phyloP scores from a whole-genome alignment of 75 land plant species.

The Pinus albicaulis region DNA sequence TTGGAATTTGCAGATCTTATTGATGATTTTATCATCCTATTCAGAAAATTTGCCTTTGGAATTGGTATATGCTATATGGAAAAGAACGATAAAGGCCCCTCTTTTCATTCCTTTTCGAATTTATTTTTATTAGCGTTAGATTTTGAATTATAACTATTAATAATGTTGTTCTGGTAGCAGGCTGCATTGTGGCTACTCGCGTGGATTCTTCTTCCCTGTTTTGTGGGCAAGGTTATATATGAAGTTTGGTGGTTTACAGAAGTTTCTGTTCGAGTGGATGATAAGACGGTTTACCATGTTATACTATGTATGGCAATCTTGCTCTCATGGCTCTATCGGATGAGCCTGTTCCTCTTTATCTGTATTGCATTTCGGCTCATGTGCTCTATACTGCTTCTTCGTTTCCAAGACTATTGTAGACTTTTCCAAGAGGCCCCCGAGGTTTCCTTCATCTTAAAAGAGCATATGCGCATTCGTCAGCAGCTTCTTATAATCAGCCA shows the following conservation, averaged over 20 bases:
- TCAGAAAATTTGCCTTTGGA: not conserved
- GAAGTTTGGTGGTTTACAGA: constrained; percentile 80
- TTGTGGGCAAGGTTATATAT: constrained; percentile 43
- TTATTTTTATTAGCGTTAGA: not conserved
- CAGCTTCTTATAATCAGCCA: constrained; percentile 75
- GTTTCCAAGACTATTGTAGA: constrained; percentile 64
- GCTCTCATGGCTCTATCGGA: constrained; percentile 72
- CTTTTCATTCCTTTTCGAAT: not conserved
- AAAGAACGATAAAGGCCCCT: not conserved
- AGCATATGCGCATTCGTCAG: constrained; percentile 62
- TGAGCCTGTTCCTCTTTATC: constrained; percentile 60
- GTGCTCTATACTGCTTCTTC: constrained; percentile 67
- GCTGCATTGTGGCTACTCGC: constrained; percentile 58
- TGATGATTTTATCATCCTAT: not conserved
- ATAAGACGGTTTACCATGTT: constrained; percentile 22
- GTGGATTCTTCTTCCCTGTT: constrained; percentile 57
- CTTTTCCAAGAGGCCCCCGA: constrained; percentile 53
- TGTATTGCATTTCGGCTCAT: constrained; percentile 74
- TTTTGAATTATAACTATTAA: constrained; percentile 5
- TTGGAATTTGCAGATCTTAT: not conserved
- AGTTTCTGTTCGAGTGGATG: constrained; percentile 41
- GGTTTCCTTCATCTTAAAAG: constrained; percentile 50
- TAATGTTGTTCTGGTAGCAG: constrained; percentile 33
- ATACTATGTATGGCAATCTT: constrained; percentile 41
- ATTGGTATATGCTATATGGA: not conserved